Evolutionary conservation across 805 yeast species (phyloP), one percentile per base, ranked within the genome.

Genomic region (Saccharomycopsis fibuligera): DNA sequence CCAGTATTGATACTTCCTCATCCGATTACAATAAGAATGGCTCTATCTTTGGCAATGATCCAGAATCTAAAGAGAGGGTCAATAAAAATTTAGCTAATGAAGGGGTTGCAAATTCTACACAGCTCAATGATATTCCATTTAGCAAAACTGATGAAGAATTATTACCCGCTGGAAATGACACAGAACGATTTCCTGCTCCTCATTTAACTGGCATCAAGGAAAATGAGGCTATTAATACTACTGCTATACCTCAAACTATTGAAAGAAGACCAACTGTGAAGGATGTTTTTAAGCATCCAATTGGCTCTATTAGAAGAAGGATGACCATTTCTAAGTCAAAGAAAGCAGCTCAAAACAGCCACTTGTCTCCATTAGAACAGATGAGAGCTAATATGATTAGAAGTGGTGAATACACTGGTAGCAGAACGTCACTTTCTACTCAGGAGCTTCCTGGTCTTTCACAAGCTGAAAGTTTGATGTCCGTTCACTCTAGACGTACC

Each of bases 391-490:
- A 44, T 24, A 53, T 53, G 56, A 51, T 48, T 12, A 19, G 39
- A 14, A 38, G 36, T 8, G 56, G 56, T 22, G 55, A 54, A 27
- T 49, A 49, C 25, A 31, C 40, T 17, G 53, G 54, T 21, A 45
- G 45, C 24, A 54, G 68, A 42, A 61, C 57, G 41, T 69, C 73
- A 2, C 60, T 73, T 44, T 68, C 68, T 19, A 66, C 75, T 3
- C 77, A 72, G 49, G 73, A 70, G 24, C 59, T 74, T 36, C 76
- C 76, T 0, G 79, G 79, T 8, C 63, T 74, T 45, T 68, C 75
- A 2, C 73, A 70, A 48, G 78, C 78, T 5, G 76, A 72, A 56
- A 68, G 73, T 3, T 63, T 74, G 44, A 58, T 74, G 44, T 39
- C 46, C 12, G 45, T 50, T 9, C 56, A 53, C 17, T 44, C 52